Conservation (phyloP, 768 basidiomycete species). For the Kwoniella dejecticola region DNA sequence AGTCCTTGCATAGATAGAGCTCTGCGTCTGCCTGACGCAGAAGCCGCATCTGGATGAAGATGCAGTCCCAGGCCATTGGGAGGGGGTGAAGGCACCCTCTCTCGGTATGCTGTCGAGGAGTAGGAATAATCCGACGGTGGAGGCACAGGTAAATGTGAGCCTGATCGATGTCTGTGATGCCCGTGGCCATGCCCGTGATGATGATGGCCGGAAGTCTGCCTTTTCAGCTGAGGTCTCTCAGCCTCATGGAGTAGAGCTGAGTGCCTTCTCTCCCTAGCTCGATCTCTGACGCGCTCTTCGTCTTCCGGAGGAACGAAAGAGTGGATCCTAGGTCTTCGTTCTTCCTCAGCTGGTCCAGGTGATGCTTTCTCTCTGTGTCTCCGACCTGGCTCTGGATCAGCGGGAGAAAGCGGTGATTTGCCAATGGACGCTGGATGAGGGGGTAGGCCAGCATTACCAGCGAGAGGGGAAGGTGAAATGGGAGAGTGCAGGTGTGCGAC, state of each 20-base stretch:
- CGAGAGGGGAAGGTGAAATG: constrained; percentile 19
- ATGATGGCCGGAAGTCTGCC: constrained; percentile 1
- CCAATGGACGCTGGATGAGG: not conserved
- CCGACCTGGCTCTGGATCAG: not conserved
- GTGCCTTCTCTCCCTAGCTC: constrained; percentile 12
- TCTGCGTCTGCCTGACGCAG: constrained; percentile 11
- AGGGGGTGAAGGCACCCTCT: constrained; percentile 10
- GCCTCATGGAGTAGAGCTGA: constrained; percentile 7
- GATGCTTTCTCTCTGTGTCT: not conserved
- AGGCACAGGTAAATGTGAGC: constrained; percentile 21
- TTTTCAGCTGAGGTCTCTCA: not conserved
- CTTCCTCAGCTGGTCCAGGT: constrained; percentile 11
- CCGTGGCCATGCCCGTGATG: constrained; percentile 15
- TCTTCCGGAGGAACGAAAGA: constrained; percentile 4
- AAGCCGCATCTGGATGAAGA: not conserved
- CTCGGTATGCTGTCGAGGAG: constrained; percentile 2
- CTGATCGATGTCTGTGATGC: constrained; percentile 28
- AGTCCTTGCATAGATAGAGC: constrained; percentile 31
- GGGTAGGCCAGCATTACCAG: not conserved
- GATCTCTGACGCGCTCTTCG: constrained; percentile 2
- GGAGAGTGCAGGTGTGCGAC: constrained; percentile 16
- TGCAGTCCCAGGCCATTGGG: constrained; percentile 4
- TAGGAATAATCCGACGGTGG: constrained; percentile 9
- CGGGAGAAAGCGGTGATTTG: constrained; percentile 4
- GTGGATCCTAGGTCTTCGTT: constrained; percentile 6